A percentile compares a stretch with the other conserved stretches of the same genome.
These are phyloP conservation scores for Salix brachista DNA, from an alignment of 345 rosid genomes.

Conservation along the genomic window DNA sequence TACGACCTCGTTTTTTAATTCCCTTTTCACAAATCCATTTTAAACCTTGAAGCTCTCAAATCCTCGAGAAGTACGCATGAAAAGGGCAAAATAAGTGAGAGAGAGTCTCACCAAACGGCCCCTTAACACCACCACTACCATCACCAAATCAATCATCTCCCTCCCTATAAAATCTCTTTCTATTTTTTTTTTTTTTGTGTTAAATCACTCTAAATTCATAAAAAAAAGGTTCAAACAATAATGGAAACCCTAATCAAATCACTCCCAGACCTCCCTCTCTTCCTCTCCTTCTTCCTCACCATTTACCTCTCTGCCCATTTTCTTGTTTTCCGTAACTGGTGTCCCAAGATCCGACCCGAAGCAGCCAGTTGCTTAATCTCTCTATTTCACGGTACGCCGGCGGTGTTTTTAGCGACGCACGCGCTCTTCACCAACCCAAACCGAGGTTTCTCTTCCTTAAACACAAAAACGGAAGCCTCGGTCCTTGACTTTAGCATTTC, in stretches of 20 bases:
- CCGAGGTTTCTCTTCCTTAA: constrained; percentile 50
- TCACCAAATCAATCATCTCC: no score
- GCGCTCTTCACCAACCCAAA: constrained; percentile 45
- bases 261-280: constrained; percentile 41
- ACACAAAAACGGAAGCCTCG: constrained; percentile 45
- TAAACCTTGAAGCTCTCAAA: no score
- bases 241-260: constrained; percentile 26
- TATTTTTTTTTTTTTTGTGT: neutral
- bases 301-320: constrained; percentile 51
- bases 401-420: constrained; percentile 54
- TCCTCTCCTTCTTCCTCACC: constrained; percentile 51
- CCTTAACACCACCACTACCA: no score
- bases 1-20: no score
- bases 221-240: neutral
- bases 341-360: constrained; percentile 57
- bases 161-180: no score
- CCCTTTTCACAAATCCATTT: no score
- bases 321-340: constrained; percentile 69
- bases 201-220: no score
- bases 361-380: constrained; percentile 82
- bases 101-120: no score
- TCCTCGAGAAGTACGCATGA: no score
- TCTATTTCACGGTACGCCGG: constrained; percentile 75
- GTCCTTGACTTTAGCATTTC: constrained; percentile 80
- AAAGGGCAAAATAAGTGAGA: no score